phyloP scores from a whole-genome alignment of 2,329 filamentous ascomycete genomes.

The Macrophomina tecta region DNA sequence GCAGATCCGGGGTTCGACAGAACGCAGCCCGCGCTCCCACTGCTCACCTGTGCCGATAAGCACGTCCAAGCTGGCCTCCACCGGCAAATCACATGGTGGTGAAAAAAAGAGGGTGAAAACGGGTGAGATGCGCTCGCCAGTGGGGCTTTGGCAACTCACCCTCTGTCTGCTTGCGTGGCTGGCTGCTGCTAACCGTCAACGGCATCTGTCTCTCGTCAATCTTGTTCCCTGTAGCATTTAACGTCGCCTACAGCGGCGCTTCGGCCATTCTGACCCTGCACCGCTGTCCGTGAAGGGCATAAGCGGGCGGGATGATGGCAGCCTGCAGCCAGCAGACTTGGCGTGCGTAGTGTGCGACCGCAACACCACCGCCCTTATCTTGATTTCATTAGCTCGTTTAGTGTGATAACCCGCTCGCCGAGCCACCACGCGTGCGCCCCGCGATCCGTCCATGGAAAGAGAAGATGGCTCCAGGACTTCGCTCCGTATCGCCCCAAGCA shows the following conservation, averaged over 20 bases:
- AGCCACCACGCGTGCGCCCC: conserved; percentile 3
- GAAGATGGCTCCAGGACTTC: not conserved
- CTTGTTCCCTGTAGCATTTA: not conserved
- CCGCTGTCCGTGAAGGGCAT: not conserved
- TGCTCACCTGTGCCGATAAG: conserved; percentile 14
- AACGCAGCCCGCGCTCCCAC: conserved; percentile 2
- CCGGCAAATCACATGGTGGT: conserved; percentile 2
- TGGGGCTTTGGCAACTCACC: not conserved
- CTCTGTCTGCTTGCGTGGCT: conserved; percentile 11
- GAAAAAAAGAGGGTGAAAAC: not conserved
- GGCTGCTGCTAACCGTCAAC: not conserved
- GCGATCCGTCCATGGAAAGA: not conserved
- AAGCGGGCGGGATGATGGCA: conserved; percentile 15
- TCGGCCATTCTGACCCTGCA: not conserved
- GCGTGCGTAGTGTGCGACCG: not conserved
- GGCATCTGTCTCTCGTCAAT: not conserved
- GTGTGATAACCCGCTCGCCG: conserved; percentile 2
- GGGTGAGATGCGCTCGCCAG: not conserved
- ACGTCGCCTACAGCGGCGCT: not conserved
- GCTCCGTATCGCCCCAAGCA: conserved; percentile 1
- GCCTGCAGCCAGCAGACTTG: conserved; percentile 6
- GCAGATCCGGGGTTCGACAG: conserved; percentile 18
- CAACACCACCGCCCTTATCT: conserved; percentile 20
- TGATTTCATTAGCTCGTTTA: conserved; percentile 19
- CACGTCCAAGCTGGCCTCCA: not conserved